Conservation (phyloP, 2,329 filamentous ascomycete species). For the Orbilia brochopaga region DNA sequence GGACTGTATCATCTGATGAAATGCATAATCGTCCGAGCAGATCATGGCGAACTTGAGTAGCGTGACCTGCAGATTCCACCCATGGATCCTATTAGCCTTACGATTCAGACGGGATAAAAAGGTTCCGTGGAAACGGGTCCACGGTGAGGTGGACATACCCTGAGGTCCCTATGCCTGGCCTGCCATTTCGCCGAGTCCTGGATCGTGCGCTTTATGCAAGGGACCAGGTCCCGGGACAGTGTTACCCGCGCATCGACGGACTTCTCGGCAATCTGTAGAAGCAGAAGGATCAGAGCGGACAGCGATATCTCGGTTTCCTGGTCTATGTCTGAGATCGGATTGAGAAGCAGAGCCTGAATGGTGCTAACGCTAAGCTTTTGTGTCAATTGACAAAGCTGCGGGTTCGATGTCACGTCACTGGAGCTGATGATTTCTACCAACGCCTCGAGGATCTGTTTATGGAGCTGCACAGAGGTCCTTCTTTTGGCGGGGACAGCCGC, state of each 20-base stretch:
- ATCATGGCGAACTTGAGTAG: slow-evolving; percentile 38
- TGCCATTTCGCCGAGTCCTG: slow-evolving; percentile 45
- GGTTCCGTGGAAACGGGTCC: neutral
- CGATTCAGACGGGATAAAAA: neutral
- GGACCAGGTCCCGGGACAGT: slow-evolving; percentile 25
- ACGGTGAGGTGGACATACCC: slow-evolving; percentile 10
- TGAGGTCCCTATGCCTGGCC: slow-evolving; percentile 39
- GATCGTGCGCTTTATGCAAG: slow-evolving; percentile 26
- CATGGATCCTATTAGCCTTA: neutral
- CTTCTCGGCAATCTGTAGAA: slow-evolving; percentile 31
- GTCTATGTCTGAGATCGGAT: slow-evolving; percentile 34
- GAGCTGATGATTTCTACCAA: slow-evolving; percentile 32
- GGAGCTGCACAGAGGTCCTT: slow-evolving; percentile 21
- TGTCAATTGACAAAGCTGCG: slow-evolving; percentile 11
- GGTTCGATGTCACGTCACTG: slow-evolving; percentile 8
- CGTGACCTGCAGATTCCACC: slow-evolving; percentile 21
- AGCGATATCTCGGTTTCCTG: slow-evolving; percentile 49
- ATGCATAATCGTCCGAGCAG: slow-evolving; percentile 44
- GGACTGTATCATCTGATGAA: slow-evolving; percentile 33
- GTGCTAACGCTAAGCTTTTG: slow-evolving; percentile 22
- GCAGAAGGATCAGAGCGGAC: slow-evolving; percentile 27
- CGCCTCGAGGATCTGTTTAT: slow-evolving; percentile 39
- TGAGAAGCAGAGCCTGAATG: slow-evolving; percentile 26
- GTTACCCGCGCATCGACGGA: slow-evolving; percentile 8
- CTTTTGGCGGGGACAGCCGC: slow-evolving; percentile 20